Evolutionary conservation across 306 rosid genomes (phyloP), one percentile per base, ranked within the genome.

Genomic region (Vicia sativa): DNA sequence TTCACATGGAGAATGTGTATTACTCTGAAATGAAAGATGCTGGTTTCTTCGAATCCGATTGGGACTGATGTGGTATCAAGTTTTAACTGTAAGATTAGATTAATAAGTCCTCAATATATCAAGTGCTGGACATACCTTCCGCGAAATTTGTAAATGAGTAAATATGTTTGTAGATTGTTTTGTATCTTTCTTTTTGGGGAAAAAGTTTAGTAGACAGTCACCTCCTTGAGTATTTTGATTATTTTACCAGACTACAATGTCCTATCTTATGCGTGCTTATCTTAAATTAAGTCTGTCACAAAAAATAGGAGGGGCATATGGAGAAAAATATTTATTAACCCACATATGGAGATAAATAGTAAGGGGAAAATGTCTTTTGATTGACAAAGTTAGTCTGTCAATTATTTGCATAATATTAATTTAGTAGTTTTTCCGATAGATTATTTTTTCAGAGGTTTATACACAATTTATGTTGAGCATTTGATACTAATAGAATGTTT

Each of bases 11-110:
- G 68, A 87, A 84, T 74, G 88, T 85, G 19, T 87, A 92, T 75
- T 92, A 92, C 77, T 92, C 96, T 12, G 96, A 92, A 76, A 92
- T 92, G 98, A 92, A 89, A 85, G 98, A 92, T 77, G 93, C 98
- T 26, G 95, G 98, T 66, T 92, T 89, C 84, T 92, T 89, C 25
- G 96, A 89, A 76, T 72, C 87, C 6, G 93, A 83, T 69, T 92
- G 98, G 98, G 87, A 92, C 46, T 86, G 82, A 87, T 55, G 74
- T 43, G 49, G 44, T 39, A 35, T 60, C 43, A 50, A 14, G 49
- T 35, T 28, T 58, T 50, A 55, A 18, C 28, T 37, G 54, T 54
- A 70, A 64, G 65, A 9, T 67, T 67, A 44, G 74, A 29, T 28
- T 54, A 67, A 73, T 59, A 44, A 70, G 61, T 67, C 73, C 68